Conservation (phyloP, 2,329 filamentous ascomycete species). For the Kalmusia sp. region DNA sequence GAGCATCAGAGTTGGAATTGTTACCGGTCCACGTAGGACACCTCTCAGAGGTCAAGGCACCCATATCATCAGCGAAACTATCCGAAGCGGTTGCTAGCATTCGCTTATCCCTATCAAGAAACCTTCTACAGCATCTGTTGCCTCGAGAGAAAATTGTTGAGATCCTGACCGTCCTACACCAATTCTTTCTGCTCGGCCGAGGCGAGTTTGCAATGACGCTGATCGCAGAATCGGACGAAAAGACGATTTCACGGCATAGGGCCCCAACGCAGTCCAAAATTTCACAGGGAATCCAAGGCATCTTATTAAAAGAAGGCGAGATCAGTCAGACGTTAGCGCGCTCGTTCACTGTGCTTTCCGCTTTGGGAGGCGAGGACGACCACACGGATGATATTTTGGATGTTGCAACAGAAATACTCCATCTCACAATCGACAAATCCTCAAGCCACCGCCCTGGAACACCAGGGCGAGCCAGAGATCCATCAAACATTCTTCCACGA, state of each 20-base stretch:
- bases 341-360: constrained; percentile 81
- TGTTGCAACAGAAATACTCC: constrained; percentile 78
- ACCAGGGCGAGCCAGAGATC: constrained; percentile 46
- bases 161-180: constrained; percentile 76
- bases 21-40: constrained; percentile 72
- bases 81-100: constrained; percentile 77
- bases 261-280: constrained; percentile 46
- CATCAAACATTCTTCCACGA: constrained; percentile 40
- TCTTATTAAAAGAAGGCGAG: constrained; percentile 86
- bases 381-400: constrained; percentile 77
- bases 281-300: constrained; percentile 63
- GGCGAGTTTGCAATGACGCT: constrained; percentile 92
- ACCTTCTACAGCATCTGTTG: constrained; percentile 80
- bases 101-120: constrained; percentile 80
- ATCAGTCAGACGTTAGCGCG: constrained; percentile 77
- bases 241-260: constrained; percentile 74
- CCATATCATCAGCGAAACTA: constrained; percentile 75
- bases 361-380: constrained; percentile 80
- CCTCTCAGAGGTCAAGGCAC: constrained; percentile 73
- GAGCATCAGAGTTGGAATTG: constrained; percentile 61
- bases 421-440: constrained; percentile 66
- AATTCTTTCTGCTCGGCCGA: constrained; percentile 85
- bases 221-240: constrained; percentile 83
- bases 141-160: constrained; percentile 80
- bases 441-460: constrained; percentile 46